A percentile compares a stretch with the other conserved stretches of the same genome.
Evolutionary conservation across 768 basidiomycete species (phyloP).

Genomic region (Mycena maculata): DNA sequence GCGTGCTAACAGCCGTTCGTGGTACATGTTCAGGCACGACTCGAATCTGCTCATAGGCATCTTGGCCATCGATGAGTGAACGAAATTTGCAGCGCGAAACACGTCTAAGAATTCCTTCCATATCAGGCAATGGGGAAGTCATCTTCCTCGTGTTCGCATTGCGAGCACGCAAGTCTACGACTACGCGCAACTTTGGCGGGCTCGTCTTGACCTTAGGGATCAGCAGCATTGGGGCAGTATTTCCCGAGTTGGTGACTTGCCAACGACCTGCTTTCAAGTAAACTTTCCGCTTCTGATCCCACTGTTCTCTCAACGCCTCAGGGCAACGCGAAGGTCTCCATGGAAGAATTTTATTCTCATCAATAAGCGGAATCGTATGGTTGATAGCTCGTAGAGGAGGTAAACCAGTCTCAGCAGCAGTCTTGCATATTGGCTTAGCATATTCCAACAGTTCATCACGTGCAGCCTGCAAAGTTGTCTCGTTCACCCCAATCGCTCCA

Average conservation of each 20-base stretch:
- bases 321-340: constrained; percentile 41
- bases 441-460: constrained; percentile 9
- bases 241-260: neutral
- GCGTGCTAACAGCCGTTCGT: too few species aligned
- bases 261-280: neutral
- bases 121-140: neutral
- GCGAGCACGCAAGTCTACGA: too few species aligned
- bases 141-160: neutral
- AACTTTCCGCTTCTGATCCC: neutral
- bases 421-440: too few species aligned
- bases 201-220: neutral
- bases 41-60: neutral
- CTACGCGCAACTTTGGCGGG: neutral
- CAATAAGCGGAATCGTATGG: constrained; percentile 40
- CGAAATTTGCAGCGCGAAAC: neutral
- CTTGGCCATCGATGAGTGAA: neutral
- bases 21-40: too few species aligned
- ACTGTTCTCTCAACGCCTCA: constrained; percentile 17
- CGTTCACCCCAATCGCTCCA: neutral
- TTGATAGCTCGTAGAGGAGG: constrained; percentile 42
- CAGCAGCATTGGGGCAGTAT: neutral
- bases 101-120: neutral
- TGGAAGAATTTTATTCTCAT: constrained; percentile 35
- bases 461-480: neutral
- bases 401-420: constrained; percentile 33